Evolutionary conservation across 2,329 filamentous ascomycete species (phyloP).

Genomic region (Epichloe sibirici): DNA sequence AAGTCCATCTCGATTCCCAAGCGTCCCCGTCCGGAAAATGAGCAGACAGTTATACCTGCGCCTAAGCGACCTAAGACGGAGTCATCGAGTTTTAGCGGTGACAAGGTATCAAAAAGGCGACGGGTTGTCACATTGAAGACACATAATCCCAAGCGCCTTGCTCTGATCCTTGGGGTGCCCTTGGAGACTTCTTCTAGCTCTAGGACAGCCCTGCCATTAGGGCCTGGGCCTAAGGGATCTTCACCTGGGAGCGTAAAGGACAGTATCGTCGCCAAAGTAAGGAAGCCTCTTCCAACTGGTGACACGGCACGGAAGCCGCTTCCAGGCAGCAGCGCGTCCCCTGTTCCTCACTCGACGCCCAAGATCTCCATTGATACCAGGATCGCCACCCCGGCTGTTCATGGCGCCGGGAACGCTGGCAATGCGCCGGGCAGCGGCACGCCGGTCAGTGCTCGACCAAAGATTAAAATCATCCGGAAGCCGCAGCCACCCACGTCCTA

Average conservation of each 20-base stretch:
- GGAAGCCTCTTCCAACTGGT: slow-evolving; percentile 24
- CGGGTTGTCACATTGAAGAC: slow-evolving; percentile 27
- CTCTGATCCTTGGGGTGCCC: slow-evolving; percentile 20
- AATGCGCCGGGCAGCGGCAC: slow-evolving; percentile 13
- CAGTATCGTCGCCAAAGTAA: slow-evolving; percentile 20
- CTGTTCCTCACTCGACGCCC: slow-evolving; percentile 12
- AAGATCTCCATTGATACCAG: slow-evolving; percentile 16
- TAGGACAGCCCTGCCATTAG: slow-evolving; percentile 23
- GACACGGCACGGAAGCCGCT: slow-evolving; percentile 20
- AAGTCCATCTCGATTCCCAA: slow-evolving; percentile 17
- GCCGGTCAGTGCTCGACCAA: slow-evolving; percentile 17
- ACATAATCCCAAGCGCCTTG: slow-evolving; percentile 21
- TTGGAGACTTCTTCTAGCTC: slow-evolving; percentile 11
- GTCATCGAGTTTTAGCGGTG: slow-evolving; percentile 10
- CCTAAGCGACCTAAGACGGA: slow-evolving; percentile 26
- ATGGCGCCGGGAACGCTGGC: slow-evolving; percentile 14
- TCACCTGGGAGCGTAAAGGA: slow-evolving; percentile 15
- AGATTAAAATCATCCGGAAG: slow-evolving; percentile 27
- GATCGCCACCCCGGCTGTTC: slow-evolving; percentile 10
- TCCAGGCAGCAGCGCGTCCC: slow-evolving; percentile 17
- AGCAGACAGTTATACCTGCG: slow-evolving; percentile 19
- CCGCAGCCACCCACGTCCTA: slow-evolving; percentile 15
- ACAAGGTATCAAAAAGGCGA: slow-evolving; percentile 16
- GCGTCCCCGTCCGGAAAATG: slow-evolving; percentile 25
- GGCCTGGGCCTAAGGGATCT: slow-evolving; percentile 14